Conservation (phyloP, 1,284 basidiomycete species). For the Boletus sp. region DNA sequence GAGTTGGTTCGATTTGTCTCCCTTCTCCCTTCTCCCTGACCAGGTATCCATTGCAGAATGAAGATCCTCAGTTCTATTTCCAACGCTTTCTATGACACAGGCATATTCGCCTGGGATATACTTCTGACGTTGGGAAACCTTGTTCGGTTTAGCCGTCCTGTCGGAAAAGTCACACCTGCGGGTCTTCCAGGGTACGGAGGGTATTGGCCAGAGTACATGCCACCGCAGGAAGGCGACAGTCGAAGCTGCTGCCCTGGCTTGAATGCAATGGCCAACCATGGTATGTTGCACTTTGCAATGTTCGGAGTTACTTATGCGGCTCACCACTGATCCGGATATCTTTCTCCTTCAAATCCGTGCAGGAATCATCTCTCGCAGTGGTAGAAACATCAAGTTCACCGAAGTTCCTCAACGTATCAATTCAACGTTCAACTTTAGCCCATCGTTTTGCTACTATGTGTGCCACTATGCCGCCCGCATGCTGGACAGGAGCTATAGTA, state of each 20-base stretch:
- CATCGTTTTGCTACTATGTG: constrained; percentile 61
- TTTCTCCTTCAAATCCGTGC: background rate
- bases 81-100: constrained; percentile 1
- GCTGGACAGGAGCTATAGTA: constrained; percentile 51
- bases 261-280: constrained; percentile 72
- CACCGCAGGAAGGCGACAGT: constrained; percentile 58
- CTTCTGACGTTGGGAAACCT: constrained; percentile 53
- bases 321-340: background rate
- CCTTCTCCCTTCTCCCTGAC: background rate
- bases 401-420: constrained; percentile 41
- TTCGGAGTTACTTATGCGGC: background rate
- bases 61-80: constrained; percentile 5
- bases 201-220: constrained; percentile 63
- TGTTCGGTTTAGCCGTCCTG: constrained; percentile 44
- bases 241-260: constrained; percentile 64
- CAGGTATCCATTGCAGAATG: constrained; percentile 5
- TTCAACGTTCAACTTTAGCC: constrained; percentile 58
- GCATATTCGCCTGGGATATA: constrained; percentile 48
- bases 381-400: constrained; percentile 59
- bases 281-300: constrained; percentile 35
- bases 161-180: constrained; percentile 49
- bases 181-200: constrained; percentile 57
- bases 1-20: background rate
- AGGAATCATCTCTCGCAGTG: constrained; percentile 67
- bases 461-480: constrained; percentile 53